These are phyloP conservation scores for Helminthosporium solani DNA, from an alignment of 2,329 filamentous ascomycete species.

Conservation along the genomic window DNA sequence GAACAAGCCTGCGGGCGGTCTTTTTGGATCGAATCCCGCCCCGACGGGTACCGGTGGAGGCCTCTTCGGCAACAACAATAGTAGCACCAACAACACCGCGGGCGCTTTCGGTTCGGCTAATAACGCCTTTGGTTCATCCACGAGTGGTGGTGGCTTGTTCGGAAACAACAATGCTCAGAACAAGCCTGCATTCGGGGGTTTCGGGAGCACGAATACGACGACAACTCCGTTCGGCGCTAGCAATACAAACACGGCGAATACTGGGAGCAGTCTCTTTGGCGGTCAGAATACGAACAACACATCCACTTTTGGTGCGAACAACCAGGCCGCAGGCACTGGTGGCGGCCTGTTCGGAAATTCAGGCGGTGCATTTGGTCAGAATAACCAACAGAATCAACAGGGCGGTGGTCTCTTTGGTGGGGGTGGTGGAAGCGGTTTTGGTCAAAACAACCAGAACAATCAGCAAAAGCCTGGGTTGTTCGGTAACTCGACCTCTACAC, in stretches of 20 bases:
- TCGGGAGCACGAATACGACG: slow-evolving; percentile 24
- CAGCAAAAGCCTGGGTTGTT: slow-evolving; percentile 45
- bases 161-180: slow-evolving; percentile 43
- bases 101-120: slow-evolving; percentile 39
- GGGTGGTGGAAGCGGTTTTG: slow-evolving; percentile 45
- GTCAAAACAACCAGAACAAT: slow-evolving; percentile 37
- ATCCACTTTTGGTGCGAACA: slow-evolving; percentile 37
- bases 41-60: slow-evolving; percentile 28
- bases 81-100: slow-evolving; percentile 34
- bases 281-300: slow-evolving; percentile 12
- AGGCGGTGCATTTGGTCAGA: slow-evolving; percentile 35
- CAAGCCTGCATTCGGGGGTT: slow-evolving; percentile 40
- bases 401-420: slow-evolving; percentile 46
- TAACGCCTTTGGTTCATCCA: slow-evolving; percentile 35
- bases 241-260: slow-evolving; percentile 31
- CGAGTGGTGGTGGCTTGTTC: slow-evolving; percentile 50
- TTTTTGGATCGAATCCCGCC: slow-evolving; percentile 44
- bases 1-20: slow-evolving; percentile 39
- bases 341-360: slow-evolving; percentile 19
- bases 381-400: slow-evolving; percentile 32
- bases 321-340: slow-evolving; percentile 20
- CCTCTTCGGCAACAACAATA: slow-evolving; percentile 38
- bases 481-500: slow-evolving; percentile 22
- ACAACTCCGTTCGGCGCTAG: slow-evolving; percentile 31
- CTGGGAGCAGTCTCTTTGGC: slow-evolving; percentile 21